These are phyloP conservation scores for Saturnispora besseyi DNA, from an alignment of 805 yeast genomes.

Conservation along the genomic window DNA sequence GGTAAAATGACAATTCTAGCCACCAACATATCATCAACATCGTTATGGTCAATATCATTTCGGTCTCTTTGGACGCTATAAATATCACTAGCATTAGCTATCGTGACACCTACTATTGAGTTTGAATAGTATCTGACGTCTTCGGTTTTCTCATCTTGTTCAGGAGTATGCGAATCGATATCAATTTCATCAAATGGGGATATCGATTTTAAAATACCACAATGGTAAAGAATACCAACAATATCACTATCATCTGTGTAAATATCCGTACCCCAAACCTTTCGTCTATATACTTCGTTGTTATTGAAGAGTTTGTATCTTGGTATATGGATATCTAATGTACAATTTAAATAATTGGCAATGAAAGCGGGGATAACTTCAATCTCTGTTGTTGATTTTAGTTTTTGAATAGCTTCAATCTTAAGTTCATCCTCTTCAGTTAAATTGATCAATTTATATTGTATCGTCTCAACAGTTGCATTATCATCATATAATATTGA, in stretches of 20 bases:
- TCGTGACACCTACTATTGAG: slow-evolving; percentile 26
- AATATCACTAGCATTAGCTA: slow-evolving; percentile 32
- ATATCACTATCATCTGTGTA: slow-evolving; percentile 93
- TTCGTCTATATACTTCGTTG: slow-evolving; percentile 38
- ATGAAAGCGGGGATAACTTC: slow-evolving; percentile 26
- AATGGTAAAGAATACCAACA: slow-evolving; percentile 62
- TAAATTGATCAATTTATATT: background rate
- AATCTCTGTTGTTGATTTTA: slow-evolving; percentile 7
- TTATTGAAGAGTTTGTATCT: slow-evolving; percentile 32
- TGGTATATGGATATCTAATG: slow-evolving; percentile 51
- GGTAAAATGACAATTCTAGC: slow-evolving; percentile 64
- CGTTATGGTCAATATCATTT: slow-evolving; percentile 20
- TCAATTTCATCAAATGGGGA: slow-evolving; percentile 16
- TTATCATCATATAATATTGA: background rate
- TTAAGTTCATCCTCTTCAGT: background rate
- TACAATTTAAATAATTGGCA: slow-evolving; percentile 34
- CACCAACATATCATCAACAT: slow-evolving; percentile 38
- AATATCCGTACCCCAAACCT: slow-evolving; percentile 85
- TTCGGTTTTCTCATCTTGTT: background rate
- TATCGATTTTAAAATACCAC: slow-evolving; percentile 48
- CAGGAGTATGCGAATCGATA: background rate
- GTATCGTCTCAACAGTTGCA: background rate
- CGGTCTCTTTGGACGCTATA: slow-evolving; percentile 23
- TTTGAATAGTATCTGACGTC: slow-evolving; percentile 10
- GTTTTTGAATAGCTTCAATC: background rate